Evolutionary conservation across 2,329 filamentous ascomycete species (phyloP).

Genomic region (Exophiala spinifera): DNA sequence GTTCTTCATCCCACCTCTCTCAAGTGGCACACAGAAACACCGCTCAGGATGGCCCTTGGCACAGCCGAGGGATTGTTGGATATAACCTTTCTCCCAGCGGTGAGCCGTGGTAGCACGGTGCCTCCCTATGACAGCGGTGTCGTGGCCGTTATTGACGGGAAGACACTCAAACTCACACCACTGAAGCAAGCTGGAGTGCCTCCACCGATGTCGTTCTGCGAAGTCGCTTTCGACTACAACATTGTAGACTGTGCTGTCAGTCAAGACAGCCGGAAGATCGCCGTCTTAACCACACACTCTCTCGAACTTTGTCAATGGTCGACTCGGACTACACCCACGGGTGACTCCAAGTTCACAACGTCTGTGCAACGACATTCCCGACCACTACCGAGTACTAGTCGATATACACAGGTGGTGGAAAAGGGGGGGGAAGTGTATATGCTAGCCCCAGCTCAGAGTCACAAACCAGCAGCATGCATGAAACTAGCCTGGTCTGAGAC

Average conservation of each 20-base stretch:
- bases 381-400: slow-evolving; percentile 5
- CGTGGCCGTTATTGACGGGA: slow-evolving; percentile 81
- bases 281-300: slow-evolving; percentile 65
- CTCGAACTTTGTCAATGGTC: slow-evolving; percentile 71
- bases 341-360: slow-evolving; percentile 50
- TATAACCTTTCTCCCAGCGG: slow-evolving; percentile 14
- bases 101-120: slow-evolving; percentile 62
- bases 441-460: slow-evolving; percentile 35
- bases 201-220: slow-evolving; percentile 85
- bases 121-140: slow-evolving; percentile 74
- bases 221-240: slow-evolving; percentile 61
- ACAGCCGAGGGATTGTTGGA: slow-evolving; percentile 30
- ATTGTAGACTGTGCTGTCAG: slow-evolving; percentile 74
- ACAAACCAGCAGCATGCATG: slow-evolving; percentile 34
- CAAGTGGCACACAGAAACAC: slow-evolving; percentile 81
- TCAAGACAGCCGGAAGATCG: slow-evolving; percentile 62
- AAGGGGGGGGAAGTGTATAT: slow-evolving; percentile 43
- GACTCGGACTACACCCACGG: slow-evolving; percentile 41
- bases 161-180: slow-evolving; percentile 76
- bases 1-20: slow-evolving; percentile 32
- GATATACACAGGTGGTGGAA: slow-evolving; percentile 47
- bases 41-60: slow-evolving; percentile 65
- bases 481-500: slow-evolving; percentile 8
- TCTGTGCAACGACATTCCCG: slow-evolving; percentile 35
- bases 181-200: slow-evolving; percentile 80